Base-by-base conservation (phyloP, 768 basidiomycete species). In the Mrakia frigida region DNA sequence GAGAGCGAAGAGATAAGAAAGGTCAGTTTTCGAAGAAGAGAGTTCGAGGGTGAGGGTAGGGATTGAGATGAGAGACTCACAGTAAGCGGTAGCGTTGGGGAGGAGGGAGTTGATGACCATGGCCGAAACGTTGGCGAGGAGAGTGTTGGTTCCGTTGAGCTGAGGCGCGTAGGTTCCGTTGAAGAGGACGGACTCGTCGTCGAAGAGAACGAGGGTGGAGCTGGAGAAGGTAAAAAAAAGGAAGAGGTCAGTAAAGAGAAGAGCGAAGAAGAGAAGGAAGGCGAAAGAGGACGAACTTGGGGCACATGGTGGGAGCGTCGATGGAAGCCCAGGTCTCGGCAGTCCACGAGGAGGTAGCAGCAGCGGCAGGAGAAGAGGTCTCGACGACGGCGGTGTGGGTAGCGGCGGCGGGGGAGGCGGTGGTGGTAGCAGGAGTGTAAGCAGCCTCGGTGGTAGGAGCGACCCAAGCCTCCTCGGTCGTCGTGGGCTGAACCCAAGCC, bases 81-180 rank as follows among this genome's bases (percentile, higher is more conserved):
- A 73, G 72, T 59, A 63, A 35, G 59, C 72, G 43, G 72, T 73
- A 21, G 60, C 60, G 41, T 73, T 73, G 72, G 72, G 72, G 21
- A 73, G 72, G 39, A 73, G 35, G 37, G 72, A 31, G 72, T 73
- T 73, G 72, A 73, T 63, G 41, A 73, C 56, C 31, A 63, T 56
- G 56, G 72, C 59, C 39, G 72, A 43, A 21, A 56, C 37, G 72
- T 73, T 73, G 56, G 53, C 72, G 39, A 25, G 59, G 72, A 73
- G 72, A 7, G 72, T 61, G 72, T 63, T 63, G 59, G 72, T 60
- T 43, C 72, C 72, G 72, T 73, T 73, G 72, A 73, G 72, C 72
- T 60, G 56, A 28, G 59, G 14, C 14, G 72, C 41, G 72, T 73
- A 75, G 35, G 74, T 56, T 31, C 67, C 65, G 74, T 75, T 75